Evolutionary conservation across 75 land plant species (phyloP), one percentile per base, ranked within the genome.

Genomic region (Pinus albicaulis): DNA sequence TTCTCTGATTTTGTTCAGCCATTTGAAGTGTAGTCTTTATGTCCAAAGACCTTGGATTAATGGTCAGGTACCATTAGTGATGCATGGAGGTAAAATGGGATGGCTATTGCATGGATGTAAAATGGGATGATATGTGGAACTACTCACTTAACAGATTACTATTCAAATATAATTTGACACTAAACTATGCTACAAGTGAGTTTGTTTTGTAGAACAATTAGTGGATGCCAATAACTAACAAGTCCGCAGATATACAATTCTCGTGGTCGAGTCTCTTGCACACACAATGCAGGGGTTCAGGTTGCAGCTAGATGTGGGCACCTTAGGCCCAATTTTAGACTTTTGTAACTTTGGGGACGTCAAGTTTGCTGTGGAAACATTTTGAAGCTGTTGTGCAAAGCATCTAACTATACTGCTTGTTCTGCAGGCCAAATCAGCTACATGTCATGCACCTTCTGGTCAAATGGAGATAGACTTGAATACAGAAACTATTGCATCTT

Each of bases 381-480:
- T 17, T 7, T 31, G 20, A 66, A 16, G 38, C 17, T 41, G n/a
- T 26, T 66, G 70, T 19, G 34, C 70, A 66, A 65, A 66, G 38
- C 38, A 66, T 36, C 70, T 66, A n/a, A 66, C 44, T 36, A 36
- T 36, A 17, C 20, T 65, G 20, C 38, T 26, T 20, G 38, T 34
- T 36, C 38, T 31, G 52, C 52, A 48, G 52, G 10, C 11, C 52
- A 8, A 48, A 48, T 48, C 52, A 48, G 52, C 52, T 48, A 8
- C 52, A 48, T 48, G 52, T 17, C 70, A 66, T 26, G 48, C 38
- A 66, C n/a, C 44, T 66, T 66, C 70, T 66, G 48, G 70, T 66
- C 70, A 66, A 20, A 66, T 10, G 38, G 38, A 66, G 8, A 38
- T n/a, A 36, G 70, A 66, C 7, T 66, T 38, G 48, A 36, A 66